A percentile compares a stretch with the other conserved stretches of the same genome.
These are phyloP conservation scores for Malus asiatica DNA, from an alignment of 306 rosid genomes.

Conservation along the genomic window DNA sequence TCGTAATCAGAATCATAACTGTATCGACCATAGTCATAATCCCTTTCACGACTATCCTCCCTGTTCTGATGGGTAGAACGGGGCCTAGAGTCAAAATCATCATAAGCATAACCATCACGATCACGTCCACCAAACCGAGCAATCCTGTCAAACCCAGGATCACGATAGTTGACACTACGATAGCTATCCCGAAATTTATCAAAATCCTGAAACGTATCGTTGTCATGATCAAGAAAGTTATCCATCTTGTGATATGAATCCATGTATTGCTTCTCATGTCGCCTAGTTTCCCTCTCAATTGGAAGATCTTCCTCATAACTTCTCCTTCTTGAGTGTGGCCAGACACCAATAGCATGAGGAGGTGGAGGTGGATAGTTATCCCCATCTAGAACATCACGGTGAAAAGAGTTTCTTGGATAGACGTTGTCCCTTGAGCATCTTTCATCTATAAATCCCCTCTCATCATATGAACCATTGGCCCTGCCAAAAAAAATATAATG, in stretches of 20 bases:
- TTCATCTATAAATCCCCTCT: slow-evolving; percentile 77
- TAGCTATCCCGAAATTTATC: slow-evolving; percentile 73
- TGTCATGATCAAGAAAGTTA: slow-evolving; percentile 50
- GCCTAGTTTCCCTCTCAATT: slow-evolving; percentile 68
- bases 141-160: slow-evolving; percentile 62
- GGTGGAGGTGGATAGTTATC: slow-evolving; percentile 69
- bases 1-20: slow-evolving; percentile 97
- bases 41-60: slow-evolving; percentile 84
- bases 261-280: slow-evolving; percentile 57
- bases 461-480: slow-evolving; percentile 74
- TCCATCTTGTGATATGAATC: slow-evolving; percentile 66
- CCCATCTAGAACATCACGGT: slow-evolving; percentile 60
- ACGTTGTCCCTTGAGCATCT: slow-evolving; percentile 63
- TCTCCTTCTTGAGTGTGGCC: slow-evolving; percentile 79
- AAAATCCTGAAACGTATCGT: slow-evolving; percentile 52
- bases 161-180: slow-evolving; percentile 45
- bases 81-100: slow-evolving; percentile 73
- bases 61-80: slow-evolving; percentile 51
- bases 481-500: slow-evolving; percentile 54
- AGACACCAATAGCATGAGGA: slow-evolving; percentile 57
- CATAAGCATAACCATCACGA: slow-evolving; percentile 64
- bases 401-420: slow-evolving; percentile 68
- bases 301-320: slow-evolving; percentile 73
- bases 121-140: slow-evolving; percentile 60
- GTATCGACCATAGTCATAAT: slow-evolving; percentile 55